Conservation (phyloP, 1,284 basidiomycete genomes). For the Malassezia sp. region DNA sequence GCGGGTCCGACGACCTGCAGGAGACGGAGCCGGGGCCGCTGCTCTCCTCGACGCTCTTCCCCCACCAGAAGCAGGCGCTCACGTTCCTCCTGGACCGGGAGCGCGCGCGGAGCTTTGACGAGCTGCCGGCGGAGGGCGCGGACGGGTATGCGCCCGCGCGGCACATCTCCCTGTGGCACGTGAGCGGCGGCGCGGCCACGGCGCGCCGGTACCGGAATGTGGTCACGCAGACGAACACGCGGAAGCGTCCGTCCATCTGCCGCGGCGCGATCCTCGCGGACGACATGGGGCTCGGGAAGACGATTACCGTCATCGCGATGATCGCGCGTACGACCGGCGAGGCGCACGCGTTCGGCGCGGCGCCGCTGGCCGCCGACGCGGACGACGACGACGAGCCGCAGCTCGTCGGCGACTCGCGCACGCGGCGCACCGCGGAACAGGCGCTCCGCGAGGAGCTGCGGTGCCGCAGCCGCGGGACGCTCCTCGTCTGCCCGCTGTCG, state of each 20-base stretch:
- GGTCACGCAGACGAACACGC: slow-evolving; percentile 68
- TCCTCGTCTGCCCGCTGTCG: slow-evolving; percentile 92
- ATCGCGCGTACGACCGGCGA: slow-evolving; percentile 71
- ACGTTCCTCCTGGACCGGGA: slow-evolving; percentile 93
- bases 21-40: slow-evolving; percentile 69
- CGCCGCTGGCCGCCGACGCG: background rate
- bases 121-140: slow-evolving; percentile 20
- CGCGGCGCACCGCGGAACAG: slow-evolving; percentile 18
- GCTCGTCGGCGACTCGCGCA: slow-evolving; percentile 13
- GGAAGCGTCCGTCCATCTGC: slow-evolving; percentile 56
- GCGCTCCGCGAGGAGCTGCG: slow-evolving; percentile 31
- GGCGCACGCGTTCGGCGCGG: slow-evolving; percentile 59
- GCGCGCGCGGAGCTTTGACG: slow-evolving; percentile 27
- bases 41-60: slow-evolving; percentile 78
- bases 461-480: slow-evolving; percentile 65
- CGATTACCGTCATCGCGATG: slow-evolving; percentile 78
- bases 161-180: slow-evolving; percentile 65
- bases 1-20: slow-evolving; percentile 69
- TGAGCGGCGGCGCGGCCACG: slow-evolving; percentile 52
- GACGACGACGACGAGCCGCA: slow-evolving; percentile 10
- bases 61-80: slow-evolving; percentile 94
- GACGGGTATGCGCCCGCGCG: background rate
- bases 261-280: slow-evolving; percentile 72
- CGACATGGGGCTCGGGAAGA: slow-evolving; percentile 87
- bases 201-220: slow-evolving; percentile 52